A percentile compares a stretch with the other conserved stretches of the same genome.
Conservation (phyloP, 164 flowering plant species). For the Tetracentron sinense region DNA sequence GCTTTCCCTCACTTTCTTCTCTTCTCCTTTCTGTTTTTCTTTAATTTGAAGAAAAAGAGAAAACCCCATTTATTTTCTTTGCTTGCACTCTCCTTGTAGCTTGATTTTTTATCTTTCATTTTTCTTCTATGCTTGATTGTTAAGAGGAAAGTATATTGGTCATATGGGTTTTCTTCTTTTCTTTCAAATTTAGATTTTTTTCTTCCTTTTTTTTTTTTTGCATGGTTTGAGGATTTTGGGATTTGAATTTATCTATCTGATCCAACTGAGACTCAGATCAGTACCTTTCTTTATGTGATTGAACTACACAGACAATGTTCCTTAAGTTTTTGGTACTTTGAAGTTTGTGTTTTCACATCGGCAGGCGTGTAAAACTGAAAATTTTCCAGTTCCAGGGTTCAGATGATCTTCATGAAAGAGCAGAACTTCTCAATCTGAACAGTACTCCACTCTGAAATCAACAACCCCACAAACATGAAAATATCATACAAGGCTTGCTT, state of each 20-base stretch:
- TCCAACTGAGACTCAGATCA: slow-evolving; percentile 22
- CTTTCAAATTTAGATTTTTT: neutral
- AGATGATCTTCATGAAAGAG: slow-evolving; percentile 13
- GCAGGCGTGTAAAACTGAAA: slow-evolving; percentile 23
- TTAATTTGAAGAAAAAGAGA: slow-evolving; percentile 23
- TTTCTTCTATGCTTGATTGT: slow-evolving; percentile 9
- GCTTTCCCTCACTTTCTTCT: slow-evolving; percentile 7
- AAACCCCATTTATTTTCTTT: slow-evolving; percentile 19
- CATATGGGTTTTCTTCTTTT: slow-evolving; percentile 23
- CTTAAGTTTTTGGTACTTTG: slow-evolving; percentile 51
- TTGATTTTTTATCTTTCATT: slow-evolving; percentile 27
- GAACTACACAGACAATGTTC: slow-evolving; percentile 70
- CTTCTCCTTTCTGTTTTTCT: slow-evolving; percentile 15
- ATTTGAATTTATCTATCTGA: slow-evolving; percentile 22
- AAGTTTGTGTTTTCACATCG: slow-evolving; percentile 44
- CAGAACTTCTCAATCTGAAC: slow-evolving; percentile 11
- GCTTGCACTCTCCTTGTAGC: slow-evolving; percentile 21
- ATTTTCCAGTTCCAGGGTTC: slow-evolving; percentile 14
- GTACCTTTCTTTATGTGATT: slow-evolving; percentile 49
- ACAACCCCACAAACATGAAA: slow-evolving; percentile 15
- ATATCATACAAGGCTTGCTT: slow-evolving; percentile 16
- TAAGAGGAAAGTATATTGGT: slow-evolving; percentile 14
- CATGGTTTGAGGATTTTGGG: slow-evolving; percentile 29
- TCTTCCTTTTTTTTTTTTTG: slow-evolving; percentile 13
- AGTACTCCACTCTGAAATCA: slow-evolving; percentile 9